Evolutionary conservation across 1,139 yeast genomes (phyloP).

Genomic region (Yamadazyma songkhlaensis): DNA sequence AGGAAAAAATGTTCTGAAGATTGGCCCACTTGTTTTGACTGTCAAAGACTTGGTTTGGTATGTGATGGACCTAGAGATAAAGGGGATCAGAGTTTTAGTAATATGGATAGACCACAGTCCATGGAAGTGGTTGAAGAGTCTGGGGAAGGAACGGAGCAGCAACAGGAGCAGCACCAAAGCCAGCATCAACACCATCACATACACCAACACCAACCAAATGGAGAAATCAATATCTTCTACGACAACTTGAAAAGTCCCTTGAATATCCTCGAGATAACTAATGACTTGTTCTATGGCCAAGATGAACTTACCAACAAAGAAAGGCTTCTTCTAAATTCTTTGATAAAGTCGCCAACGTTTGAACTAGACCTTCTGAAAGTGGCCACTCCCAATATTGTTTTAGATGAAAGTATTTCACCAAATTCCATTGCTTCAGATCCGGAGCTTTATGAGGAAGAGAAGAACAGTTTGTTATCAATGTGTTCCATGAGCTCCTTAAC

Average conservation of each 20-base stretch:
- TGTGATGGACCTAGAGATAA: constrained; percentile 23
- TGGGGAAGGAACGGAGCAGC: neutral
- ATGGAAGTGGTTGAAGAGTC: neutral
- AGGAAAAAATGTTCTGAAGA: constrained; percentile 64
- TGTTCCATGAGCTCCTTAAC: constrained; percentile 5
- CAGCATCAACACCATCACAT: no score
- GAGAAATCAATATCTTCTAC: neutral
- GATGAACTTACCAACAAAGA: constrained; percentile 12
- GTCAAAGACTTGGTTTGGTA: constrained; percentile 41
- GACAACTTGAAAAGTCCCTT: neutral
- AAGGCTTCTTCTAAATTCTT: constrained; percentile 14
- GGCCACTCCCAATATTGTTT: neutral
- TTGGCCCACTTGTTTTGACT: constrained; percentile 53
- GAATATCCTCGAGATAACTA: constrained; percentile 8
- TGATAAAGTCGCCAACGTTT: constrained; percentile 13
- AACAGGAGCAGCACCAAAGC: no score
- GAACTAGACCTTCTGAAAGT: constrained; percentile 6
- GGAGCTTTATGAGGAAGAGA: constrained; percentile 12
- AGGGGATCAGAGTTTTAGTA: neutral
- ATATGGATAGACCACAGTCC: no score
- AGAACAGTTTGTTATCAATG: constrained; percentile 7
- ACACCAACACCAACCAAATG: no score
- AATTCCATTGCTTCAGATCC: constrained; percentile 6
- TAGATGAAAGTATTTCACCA: constrained; percentile 2
- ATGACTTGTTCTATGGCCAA: constrained; percentile 9